These are phyloP conservation scores for Scenedesmus sp. DNA, from an alignment of 163 green algal genomes.

Conservation along the genomic window DNA sequence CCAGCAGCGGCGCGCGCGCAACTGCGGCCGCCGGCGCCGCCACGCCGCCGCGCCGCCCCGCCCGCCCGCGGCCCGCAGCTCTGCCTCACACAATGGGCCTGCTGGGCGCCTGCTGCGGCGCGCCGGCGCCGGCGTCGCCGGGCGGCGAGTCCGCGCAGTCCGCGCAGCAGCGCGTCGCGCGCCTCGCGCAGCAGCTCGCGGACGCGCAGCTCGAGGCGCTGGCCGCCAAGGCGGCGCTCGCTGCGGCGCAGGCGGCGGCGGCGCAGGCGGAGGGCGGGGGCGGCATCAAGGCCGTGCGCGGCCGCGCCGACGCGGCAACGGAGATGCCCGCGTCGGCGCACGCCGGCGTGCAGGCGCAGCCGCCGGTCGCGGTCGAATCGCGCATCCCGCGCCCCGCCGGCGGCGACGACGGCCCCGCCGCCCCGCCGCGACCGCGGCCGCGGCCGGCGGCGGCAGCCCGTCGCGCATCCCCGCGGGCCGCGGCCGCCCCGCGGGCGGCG, in stretches of 20 bases:
- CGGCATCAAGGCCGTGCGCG: too few species aligned
- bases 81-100: too few species aligned
- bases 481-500: not conserved
- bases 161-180: not conserved
- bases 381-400: constrained; percentile 35
- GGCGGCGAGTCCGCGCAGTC: not conserved
- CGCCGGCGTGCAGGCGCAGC: constrained; percentile 13
- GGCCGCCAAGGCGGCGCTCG: not conserved
- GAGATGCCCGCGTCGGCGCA: constrained; percentile 27
- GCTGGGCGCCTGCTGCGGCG: too few species aligned
- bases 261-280: not conserved
- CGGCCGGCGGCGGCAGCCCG: too few species aligned
- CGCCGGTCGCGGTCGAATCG: constrained; percentile 4
- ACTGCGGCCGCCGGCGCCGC: too few species aligned
- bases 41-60: too few species aligned
- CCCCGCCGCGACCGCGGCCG: too few species aligned
- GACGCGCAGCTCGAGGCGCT: not conserved
- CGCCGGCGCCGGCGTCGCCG: not conserved
- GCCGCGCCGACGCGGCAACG: not conserved
- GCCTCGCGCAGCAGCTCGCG: not conserved
- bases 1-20: too few species aligned
- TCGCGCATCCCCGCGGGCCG: not conserved
- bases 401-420: too few species aligned
- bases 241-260: not conserved
- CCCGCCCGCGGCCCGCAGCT: too few species aligned